phyloP scores from a whole-genome alignment of 768 basidiomycete genomes.

The Boletus edulis region DNA sequence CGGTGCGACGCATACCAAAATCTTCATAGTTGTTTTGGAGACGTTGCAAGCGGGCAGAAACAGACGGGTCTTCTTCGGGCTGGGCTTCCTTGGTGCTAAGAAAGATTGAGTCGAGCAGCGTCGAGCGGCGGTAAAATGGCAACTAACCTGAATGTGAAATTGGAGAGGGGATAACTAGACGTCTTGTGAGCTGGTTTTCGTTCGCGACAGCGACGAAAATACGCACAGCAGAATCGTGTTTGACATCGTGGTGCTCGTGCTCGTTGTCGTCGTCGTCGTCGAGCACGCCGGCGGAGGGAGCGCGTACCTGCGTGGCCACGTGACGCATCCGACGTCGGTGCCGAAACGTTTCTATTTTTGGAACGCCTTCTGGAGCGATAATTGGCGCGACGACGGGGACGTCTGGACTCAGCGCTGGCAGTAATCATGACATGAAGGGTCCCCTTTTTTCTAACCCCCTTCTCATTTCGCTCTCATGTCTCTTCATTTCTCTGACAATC shows the following conservation, averaged over 20 bases:
- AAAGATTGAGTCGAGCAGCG: constrained; percentile 7
- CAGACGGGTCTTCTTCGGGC: constrained; percentile 96
- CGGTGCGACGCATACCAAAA: constrained; percentile 94
- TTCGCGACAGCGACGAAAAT: neutral
- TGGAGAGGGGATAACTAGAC: constrained; percentile 76
- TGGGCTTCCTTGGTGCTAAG: constrained; percentile 92
- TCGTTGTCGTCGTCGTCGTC: constrained; percentile 17
- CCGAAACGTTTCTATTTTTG: constrained; percentile 9
- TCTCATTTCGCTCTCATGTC: constrained; percentile 5
- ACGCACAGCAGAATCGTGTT: constrained; percentile 53
- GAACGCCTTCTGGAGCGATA: neutral
- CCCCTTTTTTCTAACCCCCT: neutral
- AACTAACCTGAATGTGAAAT: constrained; percentile 84
- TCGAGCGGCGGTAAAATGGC: neutral
- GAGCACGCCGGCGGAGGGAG: constrained; percentile 9
- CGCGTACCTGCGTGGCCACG: constrained; percentile 1
- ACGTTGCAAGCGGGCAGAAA: constrained; percentile 89
- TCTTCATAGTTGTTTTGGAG: constrained; percentile 97
- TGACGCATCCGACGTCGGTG: constrained; percentile 9
- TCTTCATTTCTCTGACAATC: neutral
- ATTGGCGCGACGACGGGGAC: neutral
- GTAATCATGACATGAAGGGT: neutral
- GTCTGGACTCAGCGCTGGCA: neutral
- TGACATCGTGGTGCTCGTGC: constrained; percentile 34
- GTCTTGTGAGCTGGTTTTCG: neutral